phyloP scores from a whole-genome alignment of 73 alveolate genomes.

The Urostyla sp. region DNA sequence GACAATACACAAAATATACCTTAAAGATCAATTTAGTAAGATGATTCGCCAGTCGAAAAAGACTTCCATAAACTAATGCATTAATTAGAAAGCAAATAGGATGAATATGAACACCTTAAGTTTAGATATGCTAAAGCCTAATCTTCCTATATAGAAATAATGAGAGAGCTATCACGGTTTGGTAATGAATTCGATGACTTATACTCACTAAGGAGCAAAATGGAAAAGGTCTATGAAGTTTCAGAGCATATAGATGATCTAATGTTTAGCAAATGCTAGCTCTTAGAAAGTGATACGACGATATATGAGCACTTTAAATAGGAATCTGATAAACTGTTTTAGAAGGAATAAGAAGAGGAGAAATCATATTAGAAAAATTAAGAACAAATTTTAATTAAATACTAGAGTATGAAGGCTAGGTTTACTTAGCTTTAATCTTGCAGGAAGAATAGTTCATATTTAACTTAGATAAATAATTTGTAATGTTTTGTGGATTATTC shows the following conservation, averaged over 20 bases:
- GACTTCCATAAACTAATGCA: background rate
- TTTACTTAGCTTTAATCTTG: background rate
- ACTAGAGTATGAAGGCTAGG: background rate
- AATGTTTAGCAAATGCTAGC: background rate
- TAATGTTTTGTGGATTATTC: constrained; percentile 7
- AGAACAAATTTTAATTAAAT: background rate
- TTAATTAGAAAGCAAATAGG: background rate
- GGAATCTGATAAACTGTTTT: constrained; percentile 6
- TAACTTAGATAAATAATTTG: constrained; percentile 1
- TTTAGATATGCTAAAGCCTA: constrained; percentile 48
- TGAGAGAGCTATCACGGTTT: constrained; percentile 55
- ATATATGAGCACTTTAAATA: background rate
- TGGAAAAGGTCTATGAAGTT: constrained; percentile 26
- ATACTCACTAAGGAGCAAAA: constrained; percentile 35
- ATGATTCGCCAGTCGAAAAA: too few species aligned
- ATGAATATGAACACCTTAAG: constrained; percentile 21
- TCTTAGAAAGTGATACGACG: background rate
- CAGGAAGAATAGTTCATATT: background rate
- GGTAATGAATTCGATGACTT: constrained; percentile 43
- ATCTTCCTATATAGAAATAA: constrained; percentile 38
- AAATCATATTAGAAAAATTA: background rate
- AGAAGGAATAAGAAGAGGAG: background rate
- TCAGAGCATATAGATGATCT: constrained; percentile 6
- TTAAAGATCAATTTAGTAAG: too few species aligned
- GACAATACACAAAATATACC: background rate